Percentiles rank a stretch among this genome's conserved stretches.
phyloP scores from a whole-genome alignment of 306 rosid genomes.

The Rosa chinensis region DNA sequence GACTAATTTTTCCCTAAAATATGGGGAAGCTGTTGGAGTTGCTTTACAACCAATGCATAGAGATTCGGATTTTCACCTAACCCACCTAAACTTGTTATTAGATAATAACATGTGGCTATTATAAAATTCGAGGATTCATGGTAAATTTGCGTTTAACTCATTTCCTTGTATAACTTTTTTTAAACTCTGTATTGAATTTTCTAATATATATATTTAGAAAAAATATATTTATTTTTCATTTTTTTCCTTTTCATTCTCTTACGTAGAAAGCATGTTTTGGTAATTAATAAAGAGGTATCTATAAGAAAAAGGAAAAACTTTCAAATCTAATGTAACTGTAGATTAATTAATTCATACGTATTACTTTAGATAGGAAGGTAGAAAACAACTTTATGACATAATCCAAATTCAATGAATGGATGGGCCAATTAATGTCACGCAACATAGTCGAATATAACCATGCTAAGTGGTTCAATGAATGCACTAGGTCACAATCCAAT shows the following conservation, averaged over 20 bases:
- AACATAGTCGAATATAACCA: too few relatives aligned
- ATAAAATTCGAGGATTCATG: too few relatives aligned
- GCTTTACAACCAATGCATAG: too few relatives aligned
- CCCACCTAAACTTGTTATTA: too few relatives aligned
- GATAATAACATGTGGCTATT: neutral
- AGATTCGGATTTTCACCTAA: too few relatives aligned
- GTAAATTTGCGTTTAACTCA: neutral
- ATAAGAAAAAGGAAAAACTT: neutral
- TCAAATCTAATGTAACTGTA: neutral
- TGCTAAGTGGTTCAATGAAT: too few relatives aligned
- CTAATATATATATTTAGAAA: too few relatives aligned
- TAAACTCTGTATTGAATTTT: neutral
- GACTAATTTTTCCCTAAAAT: too few relatives aligned
- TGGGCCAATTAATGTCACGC: neutral
- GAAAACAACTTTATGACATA: neutral
- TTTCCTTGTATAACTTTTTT: neutral
- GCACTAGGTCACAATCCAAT: too few relatives aligned
- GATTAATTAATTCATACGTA: neutral
- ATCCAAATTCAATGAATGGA: neutral
- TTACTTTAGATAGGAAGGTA: neutral
- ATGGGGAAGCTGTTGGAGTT: too few relatives aligned
- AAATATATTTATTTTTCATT: too few relatives aligned
- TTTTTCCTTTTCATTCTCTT: neutral
- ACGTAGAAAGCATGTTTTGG: neutral
- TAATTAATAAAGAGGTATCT: neutral